Conservation (phyloP, 2,329 filamentous ascomycete species). For the Fusarium redolens region DNA sequence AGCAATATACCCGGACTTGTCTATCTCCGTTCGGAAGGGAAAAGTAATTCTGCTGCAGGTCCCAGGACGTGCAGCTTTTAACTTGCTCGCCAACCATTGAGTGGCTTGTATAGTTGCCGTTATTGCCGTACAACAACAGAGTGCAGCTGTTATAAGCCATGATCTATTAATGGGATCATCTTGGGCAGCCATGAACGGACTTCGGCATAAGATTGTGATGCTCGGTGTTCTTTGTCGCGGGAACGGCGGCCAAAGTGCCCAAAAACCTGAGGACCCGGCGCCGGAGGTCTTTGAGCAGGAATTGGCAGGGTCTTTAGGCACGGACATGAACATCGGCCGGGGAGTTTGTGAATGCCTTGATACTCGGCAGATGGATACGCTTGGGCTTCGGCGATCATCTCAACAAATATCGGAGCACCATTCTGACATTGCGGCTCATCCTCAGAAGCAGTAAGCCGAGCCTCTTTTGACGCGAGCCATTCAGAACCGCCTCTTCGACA, state of each 20-base stretch:
- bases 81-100: conserved; percentile 10
- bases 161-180: neutral
- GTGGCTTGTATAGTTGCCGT: conserved; percentile 15
- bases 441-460: conserved; percentile 14
- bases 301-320: neutral
- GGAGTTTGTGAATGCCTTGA: conserved; percentile 10
- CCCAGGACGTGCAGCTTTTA: conserved; percentile 19
- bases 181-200: conserved; percentile 6
- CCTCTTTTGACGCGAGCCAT: conserved; percentile 5
- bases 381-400: conserved; percentile 31
- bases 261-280: conserved; percentile 17
- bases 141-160: neutral
- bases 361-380: conserved; percentile 9
- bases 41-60: conserved; percentile 38
- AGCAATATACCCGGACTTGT: conserved; percentile 6
- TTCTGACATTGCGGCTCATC: conserved; percentile 16
- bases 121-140: conserved; percentile 1
- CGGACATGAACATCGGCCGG: conserved; percentile 2
- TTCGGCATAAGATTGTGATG: conserved; percentile 6
- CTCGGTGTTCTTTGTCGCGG: conserved; percentile 11
- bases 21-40: conserved; percentile 1
- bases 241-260: conserved; percentile 25
- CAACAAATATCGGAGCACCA: neutral
- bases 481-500: neutral
- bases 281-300: conserved; percentile 11